Conservation (phyloP, 78 protist species). For the Monosiga brevicollis region DNA sequence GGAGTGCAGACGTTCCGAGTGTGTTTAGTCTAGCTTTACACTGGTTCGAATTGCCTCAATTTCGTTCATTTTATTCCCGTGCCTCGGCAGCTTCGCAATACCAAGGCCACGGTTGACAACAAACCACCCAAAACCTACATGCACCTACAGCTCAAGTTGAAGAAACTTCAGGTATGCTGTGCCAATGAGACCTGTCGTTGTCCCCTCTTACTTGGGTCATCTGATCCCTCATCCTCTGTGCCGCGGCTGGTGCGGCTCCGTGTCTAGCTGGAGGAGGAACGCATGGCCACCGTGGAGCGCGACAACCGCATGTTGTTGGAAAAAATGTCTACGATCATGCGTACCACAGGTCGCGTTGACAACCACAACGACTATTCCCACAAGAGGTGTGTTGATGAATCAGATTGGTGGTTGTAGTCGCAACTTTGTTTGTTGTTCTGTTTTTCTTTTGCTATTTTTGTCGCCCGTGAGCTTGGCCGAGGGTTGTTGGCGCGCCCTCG, state of each 20-base stretch:
- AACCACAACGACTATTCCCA: background rate
- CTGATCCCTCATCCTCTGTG: background rate
- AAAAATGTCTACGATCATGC: conserved; percentile 7
- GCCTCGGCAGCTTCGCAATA: background rate
- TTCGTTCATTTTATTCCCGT: no score
- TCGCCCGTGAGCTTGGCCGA: no score
- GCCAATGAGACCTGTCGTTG: no score
- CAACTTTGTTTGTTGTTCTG: background rate
- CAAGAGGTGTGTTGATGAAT: background rate
- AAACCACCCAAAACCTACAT: background rate
- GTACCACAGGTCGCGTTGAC: background rate
- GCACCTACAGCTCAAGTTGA: conserved; percentile 7
- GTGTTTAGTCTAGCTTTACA: no score
- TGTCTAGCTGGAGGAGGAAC: conserved; percentile 4
- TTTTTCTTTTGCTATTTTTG: no score
- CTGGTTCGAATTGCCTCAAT: no score
- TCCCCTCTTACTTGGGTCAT: no score
- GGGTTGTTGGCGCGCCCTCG: background rate
- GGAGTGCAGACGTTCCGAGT: no score
- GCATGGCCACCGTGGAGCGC: background rate
- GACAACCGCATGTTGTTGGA: conserved; percentile 11
- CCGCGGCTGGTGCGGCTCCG: background rate
- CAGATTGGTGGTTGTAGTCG: background rate
- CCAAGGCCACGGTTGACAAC: background rate
- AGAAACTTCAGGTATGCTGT: conserved; percentile 2